Percentiles rank a stretch among this genome's conserved stretches.
Evolutionary conservation across 1,284 basidiomycete species (phyloP).

Genomic region (Termitomyces sp.): DNA sequence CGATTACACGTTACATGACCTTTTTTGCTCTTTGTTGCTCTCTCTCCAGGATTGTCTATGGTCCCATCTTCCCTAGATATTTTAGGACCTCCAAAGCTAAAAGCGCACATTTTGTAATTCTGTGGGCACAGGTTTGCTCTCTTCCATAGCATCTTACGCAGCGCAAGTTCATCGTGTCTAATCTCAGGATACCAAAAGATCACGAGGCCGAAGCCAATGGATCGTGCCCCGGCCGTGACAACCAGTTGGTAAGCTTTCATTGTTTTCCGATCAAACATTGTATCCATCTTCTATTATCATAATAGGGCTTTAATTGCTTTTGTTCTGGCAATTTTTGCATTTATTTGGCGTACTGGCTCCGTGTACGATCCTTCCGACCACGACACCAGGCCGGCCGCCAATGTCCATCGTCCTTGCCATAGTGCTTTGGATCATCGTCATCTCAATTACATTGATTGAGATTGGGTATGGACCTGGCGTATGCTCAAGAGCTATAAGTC

Average conservation of each 20-base stretch:
- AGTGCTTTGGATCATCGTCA: slow-evolving; percentile 10
- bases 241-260: slow-evolving; percentile 11
- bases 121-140: slow-evolving; percentile 12
- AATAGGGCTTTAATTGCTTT: slow-evolving; percentile 13
- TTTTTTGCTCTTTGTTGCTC: slow-evolving; percentile 16
- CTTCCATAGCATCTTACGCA: not conserved
- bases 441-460: slow-evolving; percentile 11
- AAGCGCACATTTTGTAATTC: slow-evolving; percentile 12
- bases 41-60: slow-evolving; percentile 14
- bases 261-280: not conserved
- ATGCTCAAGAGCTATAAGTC: slow-evolving; percentile 33
- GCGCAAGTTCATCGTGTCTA: not conserved
- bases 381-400: slow-evolving; percentile 1
- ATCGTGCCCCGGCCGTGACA: slow-evolving; percentile 13
- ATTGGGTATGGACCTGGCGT: slow-evolving; percentile 13
- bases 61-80: slow-evolving; percentile 15
- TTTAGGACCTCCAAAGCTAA: slow-evolving; percentile 9
- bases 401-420: slow-evolving; percentile 10
- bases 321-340: slow-evolving; percentile 14
- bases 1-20: slow-evolving; percentile 14
- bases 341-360: slow-evolving; percentile 15
- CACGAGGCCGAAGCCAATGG: slow-evolving; percentile 8
- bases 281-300: not conserved
- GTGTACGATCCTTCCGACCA: slow-evolving; percentile 10
- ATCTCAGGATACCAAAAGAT: slow-evolving; percentile 3